phyloP scores from a whole-genome alignment of 495 filamentous ascomycete genomes.

The Echria macrotheca region DNA sequence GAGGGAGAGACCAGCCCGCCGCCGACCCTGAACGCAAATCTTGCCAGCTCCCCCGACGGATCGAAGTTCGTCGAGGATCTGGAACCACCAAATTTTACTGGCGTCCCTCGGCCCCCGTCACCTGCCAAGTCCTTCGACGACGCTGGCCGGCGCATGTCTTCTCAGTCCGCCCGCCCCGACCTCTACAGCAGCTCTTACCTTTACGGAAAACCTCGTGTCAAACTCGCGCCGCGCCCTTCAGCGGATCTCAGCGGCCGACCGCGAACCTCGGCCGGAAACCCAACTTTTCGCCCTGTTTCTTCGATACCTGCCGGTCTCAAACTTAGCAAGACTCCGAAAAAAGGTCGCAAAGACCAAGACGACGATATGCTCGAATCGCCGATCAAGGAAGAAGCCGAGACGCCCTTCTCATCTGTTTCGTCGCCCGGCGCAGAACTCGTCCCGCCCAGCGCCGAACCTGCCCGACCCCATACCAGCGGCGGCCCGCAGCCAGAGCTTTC shows the following conservation, averaged over 20 bases:
- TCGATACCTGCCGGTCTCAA: conserved; percentile 57
- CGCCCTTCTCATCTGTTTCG: conserved; percentile 9
- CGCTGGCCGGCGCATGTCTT: conserved; percentile 45
- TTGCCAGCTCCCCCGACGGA: conserved; percentile 33
- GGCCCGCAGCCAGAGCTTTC: conserved; percentile 43
- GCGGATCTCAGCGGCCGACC: conserved; percentile 62
- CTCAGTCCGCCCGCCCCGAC: conserved; percentile 64
- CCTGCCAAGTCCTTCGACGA: conserved; percentile 35
- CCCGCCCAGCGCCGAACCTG: conserved; percentile 26
- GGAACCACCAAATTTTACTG: conserved; percentile 37
- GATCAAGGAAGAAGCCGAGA: conserved; percentile 26
- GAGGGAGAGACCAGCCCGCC: conserved; percentile 16
- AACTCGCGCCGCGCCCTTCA: conserved; percentile 76
- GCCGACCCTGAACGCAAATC: conserved; percentile 30
- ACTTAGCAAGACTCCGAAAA: conserved; percentile 40
- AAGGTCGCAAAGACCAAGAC: conserved; percentile 32
- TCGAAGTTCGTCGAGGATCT: conserved; percentile 35
- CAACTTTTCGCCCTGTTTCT: conserved; percentile 64
- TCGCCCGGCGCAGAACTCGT: conserved; percentile 20
- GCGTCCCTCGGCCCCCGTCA: conserved; percentile 31
- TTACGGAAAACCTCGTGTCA: conserved; percentile 66
- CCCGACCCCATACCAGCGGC: conserved; percentile 29
- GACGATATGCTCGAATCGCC: conserved; percentile 22
- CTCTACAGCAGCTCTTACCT: conserved; percentile 51
- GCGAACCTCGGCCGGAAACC: conserved; percentile 46